Base-by-base conservation (phyloP, 2,329 filamentous ascomycete genomes). In the Colletotrichum simmondsii region DNA sequence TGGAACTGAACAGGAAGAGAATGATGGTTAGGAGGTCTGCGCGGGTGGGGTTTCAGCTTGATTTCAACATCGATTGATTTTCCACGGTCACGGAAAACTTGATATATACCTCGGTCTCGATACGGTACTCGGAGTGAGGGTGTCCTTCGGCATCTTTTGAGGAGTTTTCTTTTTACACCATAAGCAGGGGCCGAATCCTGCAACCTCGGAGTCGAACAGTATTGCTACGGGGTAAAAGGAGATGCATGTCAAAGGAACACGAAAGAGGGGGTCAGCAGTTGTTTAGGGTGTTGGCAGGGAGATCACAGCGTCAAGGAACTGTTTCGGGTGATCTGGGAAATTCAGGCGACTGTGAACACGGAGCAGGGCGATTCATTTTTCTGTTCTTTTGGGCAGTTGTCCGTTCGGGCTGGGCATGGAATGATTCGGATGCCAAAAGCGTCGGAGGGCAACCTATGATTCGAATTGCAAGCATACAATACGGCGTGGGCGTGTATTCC, bases 41-140 rank as follows among this genome's bases (percentile, higher is more conserved):
- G 56, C 52, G 68, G 71, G 57, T 58, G 68, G 60, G 56, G 65
- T 71, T 61, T 72, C 62, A 22, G 53, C 58, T 74, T 75, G 66
- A 30, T 71, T 75, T 74, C 63, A 54, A 64, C 68, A 63, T 75
- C 37, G 63, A 60, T 63, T 72, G 68, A 57, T 24, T 53, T 71
- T 68, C 71, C 64, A 72, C 72, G 72, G 72, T 58, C 67, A 68
- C 62, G 72, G 65, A 72, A 68, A 72, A 72, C 65, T 56, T 62
- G 74, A 72, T 66, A 74, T 74, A 75, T 75, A 75, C 72, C 72
- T 74, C 35, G 68, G 68, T 58, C 64, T 69, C 72, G 59, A 71
- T 56, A 69, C 65, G 74, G 68, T 66, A 70, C 52, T 68, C 57
- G 74, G 72, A 72, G 74, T 74, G 68, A 72, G 60, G 73, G 72